Percentiles rank a stretch among this genome's conserved stretches.
These are phyloP conservation scores for Planoprotostelium fungivorum DNA, from an alignment of 78 protist genomes.

Conservation along the genomic window DNA sequence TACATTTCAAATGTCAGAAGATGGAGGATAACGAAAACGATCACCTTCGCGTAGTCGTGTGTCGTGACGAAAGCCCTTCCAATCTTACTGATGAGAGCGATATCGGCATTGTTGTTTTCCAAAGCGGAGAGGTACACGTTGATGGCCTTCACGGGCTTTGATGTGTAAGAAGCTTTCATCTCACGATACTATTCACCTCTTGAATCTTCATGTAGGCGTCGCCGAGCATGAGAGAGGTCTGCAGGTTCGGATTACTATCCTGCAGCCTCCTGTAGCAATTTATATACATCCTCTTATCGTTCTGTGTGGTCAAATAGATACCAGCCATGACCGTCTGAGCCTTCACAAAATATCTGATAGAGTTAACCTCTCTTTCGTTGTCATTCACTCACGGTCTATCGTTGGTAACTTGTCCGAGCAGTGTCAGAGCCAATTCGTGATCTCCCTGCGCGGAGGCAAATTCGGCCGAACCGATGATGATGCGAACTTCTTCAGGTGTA, in stretches of 20 bases:
- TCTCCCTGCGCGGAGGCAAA: slow-evolving; percentile 13
- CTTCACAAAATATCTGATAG: slow-evolving; percentile 4
- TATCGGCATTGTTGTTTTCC: slow-evolving; percentile 4
- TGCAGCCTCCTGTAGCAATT: slow-evolving; percentile 57
- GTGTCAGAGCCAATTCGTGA: slow-evolving; percentile 19
- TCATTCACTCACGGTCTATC: not conserved
- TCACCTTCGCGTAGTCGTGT: slow-evolving; percentile 57
- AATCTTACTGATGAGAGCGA: slow-evolving; percentile 43
- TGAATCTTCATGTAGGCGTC: slow-evolving; percentile 67
- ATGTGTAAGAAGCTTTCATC: not conserved
- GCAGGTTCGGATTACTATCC: not conserved
- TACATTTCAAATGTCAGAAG: not conserved
- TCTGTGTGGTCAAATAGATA: slow-evolving; percentile 35
- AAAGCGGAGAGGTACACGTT: slow-evolving; percentile 39
- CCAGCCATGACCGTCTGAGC: slow-evolving; percentile 54
- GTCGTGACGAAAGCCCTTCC: slow-evolving; percentile 68
- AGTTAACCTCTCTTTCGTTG: not conserved
- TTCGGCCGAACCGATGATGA: slow-evolving; percentile 32
- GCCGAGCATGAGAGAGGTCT: slow-evolving; percentile 37
- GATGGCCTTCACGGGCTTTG: slow-evolving; percentile 61
- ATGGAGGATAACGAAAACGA: slow-evolving; percentile 29
- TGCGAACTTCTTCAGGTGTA: slow-evolving; percentile 15
- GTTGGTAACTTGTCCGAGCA: slow-evolving; percentile 17
- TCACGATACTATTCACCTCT: slow-evolving; percentile 9
- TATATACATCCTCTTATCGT: slow-evolving; percentile 27